phyloP scores from a whole-genome alignment of 495 filamentous ascomycete genomes.

The Cenococcum geophilum region DNA sequence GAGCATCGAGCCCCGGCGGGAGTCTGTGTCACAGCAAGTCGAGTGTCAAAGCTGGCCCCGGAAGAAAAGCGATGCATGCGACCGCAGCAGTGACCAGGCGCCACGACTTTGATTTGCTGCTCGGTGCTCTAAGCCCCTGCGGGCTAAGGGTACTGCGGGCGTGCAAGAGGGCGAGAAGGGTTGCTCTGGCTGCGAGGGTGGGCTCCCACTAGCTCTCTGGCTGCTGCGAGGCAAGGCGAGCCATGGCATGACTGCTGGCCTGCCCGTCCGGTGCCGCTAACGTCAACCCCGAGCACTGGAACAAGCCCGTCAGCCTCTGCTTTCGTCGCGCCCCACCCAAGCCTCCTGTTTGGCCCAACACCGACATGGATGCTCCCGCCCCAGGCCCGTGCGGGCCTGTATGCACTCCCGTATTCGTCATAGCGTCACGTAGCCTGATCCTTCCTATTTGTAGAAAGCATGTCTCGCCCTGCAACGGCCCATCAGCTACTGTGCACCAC shows the following conservation, averaged over 20 bases:
- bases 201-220: neutral
- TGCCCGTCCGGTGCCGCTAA: neutral
- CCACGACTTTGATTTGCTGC: constrained; percentile 1
- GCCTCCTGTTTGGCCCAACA: constrained; percentile 2
- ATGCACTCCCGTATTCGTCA: constrained; percentile 21
- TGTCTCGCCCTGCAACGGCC: constrained; percentile 18
- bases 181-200: constrained; percentile 3
- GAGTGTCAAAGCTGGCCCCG: neutral
- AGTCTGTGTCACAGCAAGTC: neutral
- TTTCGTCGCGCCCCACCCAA: neutral
- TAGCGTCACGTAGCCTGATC: constrained; percentile 26
- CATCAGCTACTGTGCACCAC: neutral
- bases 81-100: constrained; percentile 10
- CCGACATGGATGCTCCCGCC: neutral
- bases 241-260: neutral
- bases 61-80: constrained; percentile 10
- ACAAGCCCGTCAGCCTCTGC: neutral
- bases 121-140: neutral
- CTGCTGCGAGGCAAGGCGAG: neutral
- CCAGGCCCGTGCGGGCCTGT: neutral
- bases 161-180: too few relatives aligned
- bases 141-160: too few relatives aligned
- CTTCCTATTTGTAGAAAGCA: constrained; percentile 28
- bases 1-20: constrained; percentile 16
- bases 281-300: neutral